Base-by-base conservation (phyloP, 345 rosid species). In the Laguncularia racemosa region DNA sequence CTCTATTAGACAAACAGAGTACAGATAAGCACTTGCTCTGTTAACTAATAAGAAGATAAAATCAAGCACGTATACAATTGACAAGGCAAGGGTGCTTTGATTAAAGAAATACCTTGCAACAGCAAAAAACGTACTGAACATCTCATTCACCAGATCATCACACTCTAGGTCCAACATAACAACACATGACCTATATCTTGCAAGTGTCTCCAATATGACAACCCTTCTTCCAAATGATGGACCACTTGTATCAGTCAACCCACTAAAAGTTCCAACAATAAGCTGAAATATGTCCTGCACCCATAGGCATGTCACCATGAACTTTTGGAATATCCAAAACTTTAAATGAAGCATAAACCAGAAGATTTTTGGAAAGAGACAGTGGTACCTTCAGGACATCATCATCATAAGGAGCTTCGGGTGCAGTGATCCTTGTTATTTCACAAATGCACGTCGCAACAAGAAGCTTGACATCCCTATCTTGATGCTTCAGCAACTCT, bases 81-180 rank as follows among this genome's bases (percentile, higher is more conserved):
- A 14, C 43, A 14, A 44, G 12, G 28, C 15, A 53, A 65, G 21
- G 53, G 21, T 15, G 20, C 26, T 19, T 52, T 48, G 13, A 58
- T 61, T 17, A 58, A 58, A 81, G 71, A n/a, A 89, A 60, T 52
- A 93, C 99, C 99, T 87, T 68, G 88, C 89, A 70, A 93, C 92
- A 67, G 84, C 49, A 55, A 93, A 84, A 70, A 89, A 89, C 55
- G 96, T 89, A 58, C 75, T 79, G 86, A 82, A 93, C 87, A 93
- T 88, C 77, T 87, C 77, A 69, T 85, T 81, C 71, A 93, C 86
- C 59, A 89, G 78, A 76, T 89, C 89, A 64, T 89, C 85, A 62
- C 97, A 89, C 81, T 87, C 99, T 59, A 93, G 95, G 83, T 89
- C 99, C 86, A 93, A 68, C 96, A 93, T 89, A 68, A 89, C 96